These are phyloP conservation scores for Cytospora leucostoma DNA, from an alignment of 2,329 filamentous ascomycete species.

Conservation along the genomic window DNA sequence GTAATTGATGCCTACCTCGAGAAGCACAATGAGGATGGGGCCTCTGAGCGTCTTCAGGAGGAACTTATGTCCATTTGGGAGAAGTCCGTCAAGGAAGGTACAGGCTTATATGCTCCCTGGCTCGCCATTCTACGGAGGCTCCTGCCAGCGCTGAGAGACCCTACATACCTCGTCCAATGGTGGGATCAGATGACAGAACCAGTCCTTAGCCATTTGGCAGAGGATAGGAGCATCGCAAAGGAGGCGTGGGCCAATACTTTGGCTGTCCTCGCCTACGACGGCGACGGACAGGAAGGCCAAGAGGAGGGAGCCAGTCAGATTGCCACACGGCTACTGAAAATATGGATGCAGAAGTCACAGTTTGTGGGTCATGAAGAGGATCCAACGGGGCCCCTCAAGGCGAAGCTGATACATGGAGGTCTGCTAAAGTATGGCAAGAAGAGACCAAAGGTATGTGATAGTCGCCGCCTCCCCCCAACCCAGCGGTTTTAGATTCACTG, in stretches of 20 bases:
- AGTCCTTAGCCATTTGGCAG: conserved; percentile 54
- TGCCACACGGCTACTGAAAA: conserved; percentile 55
- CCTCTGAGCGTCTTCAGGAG: conserved; percentile 72
- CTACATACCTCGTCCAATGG: conserved; percentile 68
- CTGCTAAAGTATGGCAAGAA: conserved; percentile 65
- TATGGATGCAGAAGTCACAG: conserved; percentile 56
- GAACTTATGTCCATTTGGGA: conserved; percentile 70
- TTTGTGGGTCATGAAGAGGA: conserved; percentile 41
- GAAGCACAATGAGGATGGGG: conserved; percentile 67
- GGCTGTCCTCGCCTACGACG: conserved; percentile 64
- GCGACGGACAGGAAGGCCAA: conserved; percentile 51
- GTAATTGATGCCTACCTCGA: conserved; percentile 68
- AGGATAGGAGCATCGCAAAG: conserved; percentile 63
- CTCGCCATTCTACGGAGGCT: conserved; percentile 66
- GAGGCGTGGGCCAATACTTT: conserved; percentile 67
- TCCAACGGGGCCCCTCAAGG: conserved; percentile 46
- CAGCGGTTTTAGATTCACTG: too few relatives aligned
- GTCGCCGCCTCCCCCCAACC: too few relatives aligned
- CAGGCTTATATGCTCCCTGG: conserved; percentile 65
- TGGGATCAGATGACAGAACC: conserved; percentile 65
- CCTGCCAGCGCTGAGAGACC: conserved; percentile 63
- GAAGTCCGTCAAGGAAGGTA: conserved; percentile 59
- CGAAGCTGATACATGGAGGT: conserved; percentile 53
- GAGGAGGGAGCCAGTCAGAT: conserved; percentile 48
- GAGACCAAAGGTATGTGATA: conserved; percentile 55